phyloP scores from a whole-genome alignment of 2,329 filamentous ascomycete genomes.

The Aspergillus ruber region DNA sequence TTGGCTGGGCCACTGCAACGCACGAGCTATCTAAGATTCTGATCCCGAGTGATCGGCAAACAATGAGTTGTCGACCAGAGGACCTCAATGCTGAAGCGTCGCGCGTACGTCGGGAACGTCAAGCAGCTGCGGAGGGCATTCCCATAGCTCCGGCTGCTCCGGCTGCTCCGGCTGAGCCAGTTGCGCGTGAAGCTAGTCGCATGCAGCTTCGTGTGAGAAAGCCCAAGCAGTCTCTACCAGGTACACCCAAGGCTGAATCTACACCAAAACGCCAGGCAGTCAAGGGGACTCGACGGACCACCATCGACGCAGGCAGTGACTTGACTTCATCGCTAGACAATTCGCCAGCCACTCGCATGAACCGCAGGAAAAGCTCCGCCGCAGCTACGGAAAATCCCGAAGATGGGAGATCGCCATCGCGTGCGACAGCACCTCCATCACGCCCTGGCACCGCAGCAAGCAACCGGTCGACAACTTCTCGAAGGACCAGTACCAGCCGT shows the following conservation, averaged over 20 bases:
- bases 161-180: conserved; percentile 4
- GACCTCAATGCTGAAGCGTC: conserved; percentile 68
- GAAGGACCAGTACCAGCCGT: conserved; percentile 54
- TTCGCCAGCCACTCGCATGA: conserved; percentile 16
- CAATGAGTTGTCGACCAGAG: conserved; percentile 67
- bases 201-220: conserved; percentile 71
- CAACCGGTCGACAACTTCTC: conserved; percentile 40
- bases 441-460: conserved; percentile 13
- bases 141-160: conserved; percentile 14
- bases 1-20: conserved; percentile 79
- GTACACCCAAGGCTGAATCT: conserved; percentile 47
- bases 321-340: conserved; percentile 28
- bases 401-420: conserved; percentile 7
- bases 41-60: conserved; percentile 69
- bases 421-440: conserved; percentile 8
- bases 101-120: conserved; percentile 58
- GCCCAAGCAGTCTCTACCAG: conserved; percentile 36
- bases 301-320: conserved; percentile 50
- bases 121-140: conserved; percentile 45
- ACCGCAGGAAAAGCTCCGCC: conserved; percentile 24
- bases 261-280: conserved; percentile 47
- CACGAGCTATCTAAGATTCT: conserved; percentile 76
- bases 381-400: conserved; percentile 8
- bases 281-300: conserved; percentile 53
- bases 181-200: conserved; percentile 48